Conservation (phyloP, 805 yeast species). For the Ogataea sp. region DNA sequence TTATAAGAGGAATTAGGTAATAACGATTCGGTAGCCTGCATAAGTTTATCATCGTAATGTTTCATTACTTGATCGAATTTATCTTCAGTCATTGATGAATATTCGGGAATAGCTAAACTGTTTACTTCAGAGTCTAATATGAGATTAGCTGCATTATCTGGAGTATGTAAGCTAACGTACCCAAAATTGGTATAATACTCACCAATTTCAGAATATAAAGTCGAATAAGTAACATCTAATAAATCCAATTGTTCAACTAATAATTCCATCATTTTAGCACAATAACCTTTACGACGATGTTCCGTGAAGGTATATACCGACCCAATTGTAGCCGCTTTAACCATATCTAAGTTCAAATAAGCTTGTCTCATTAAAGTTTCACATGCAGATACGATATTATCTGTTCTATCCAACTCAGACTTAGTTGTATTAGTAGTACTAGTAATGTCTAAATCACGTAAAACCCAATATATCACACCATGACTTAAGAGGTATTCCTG, state of each 20-base stretch:
- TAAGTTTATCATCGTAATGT: not conserved
- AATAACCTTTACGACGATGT: constrained; percentile 50
- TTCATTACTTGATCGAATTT: not conserved
- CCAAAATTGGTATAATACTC: constrained; percentile 60
- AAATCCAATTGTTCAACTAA: constrained; percentile 19
- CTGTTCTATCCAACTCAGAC: no score
- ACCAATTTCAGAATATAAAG: constrained; percentile 69
- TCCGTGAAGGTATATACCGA: constrained; percentile 47
- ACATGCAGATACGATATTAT: constrained; percentile 20
- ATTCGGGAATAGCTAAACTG: no score
- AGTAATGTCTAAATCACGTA: constrained; percentile 10
- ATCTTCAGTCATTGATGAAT: not conserved
- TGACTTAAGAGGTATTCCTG: constrained; percentile 1
- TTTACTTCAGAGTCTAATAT: no score
- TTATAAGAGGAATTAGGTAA: no score
- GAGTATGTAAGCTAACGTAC: no score
- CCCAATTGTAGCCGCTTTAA: constrained; percentile 32
- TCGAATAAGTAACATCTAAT: constrained; percentile 22
- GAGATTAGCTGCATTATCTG: no score
- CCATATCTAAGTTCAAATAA: constrained; percentile 9
- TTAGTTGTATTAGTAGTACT: constrained; percentile 2
- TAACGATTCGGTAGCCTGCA: not conserved
- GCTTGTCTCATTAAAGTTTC: constrained; percentile 20
- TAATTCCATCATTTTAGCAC: constrained; percentile 34
- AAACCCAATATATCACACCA: constrained; percentile 20